Conservation (phyloP, 768 basidiomycete genomes). For the Paxillus ammoniavirescens region DNA sequence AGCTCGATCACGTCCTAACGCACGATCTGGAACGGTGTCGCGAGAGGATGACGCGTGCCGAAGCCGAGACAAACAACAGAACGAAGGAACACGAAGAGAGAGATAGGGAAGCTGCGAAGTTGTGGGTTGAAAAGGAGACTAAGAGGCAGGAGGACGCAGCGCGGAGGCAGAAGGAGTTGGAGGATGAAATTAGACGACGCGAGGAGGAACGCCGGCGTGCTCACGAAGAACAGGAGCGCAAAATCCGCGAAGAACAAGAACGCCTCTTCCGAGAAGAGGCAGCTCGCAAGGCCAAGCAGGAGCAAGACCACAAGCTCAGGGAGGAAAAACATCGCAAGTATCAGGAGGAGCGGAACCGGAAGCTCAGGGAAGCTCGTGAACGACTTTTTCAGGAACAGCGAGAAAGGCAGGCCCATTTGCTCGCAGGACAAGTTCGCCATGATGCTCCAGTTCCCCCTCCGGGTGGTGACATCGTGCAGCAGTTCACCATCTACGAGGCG, state of each 20-base stretch:
- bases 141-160: conserved; percentile 18
- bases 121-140: conserved; percentile 13
- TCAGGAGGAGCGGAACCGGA: conserved; percentile 1
- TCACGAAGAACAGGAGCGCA: conserved; percentile 23
- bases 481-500: conserved; percentile 29
- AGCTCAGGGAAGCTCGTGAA: conserved; percentile 7
- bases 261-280: conserved; percentile 1
- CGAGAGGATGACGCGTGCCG: conserved; percentile 22
- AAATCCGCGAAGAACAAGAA: conserved; percentile 22
- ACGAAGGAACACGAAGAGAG: conserved; percentile 13
- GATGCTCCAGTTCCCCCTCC: background rate
- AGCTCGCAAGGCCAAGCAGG: conserved; percentile 9
- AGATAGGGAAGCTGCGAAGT: conserved; percentile 20
- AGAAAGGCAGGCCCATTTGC: conserved; percentile 19
- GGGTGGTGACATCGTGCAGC: conserved; percentile 6
- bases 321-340: conserved; percentile 2
- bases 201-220: conserved; percentile 19
- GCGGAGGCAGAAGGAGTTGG: conserved; percentile 8
- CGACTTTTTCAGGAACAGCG: conserved; percentile 8
- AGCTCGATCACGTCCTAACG: conserved; percentile 7
- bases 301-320: too few species aligned
- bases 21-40: conserved; percentile 22
- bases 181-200: conserved; percentile 1
- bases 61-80: conserved; percentile 9
- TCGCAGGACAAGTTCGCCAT: conserved; percentile 18